Percentiles rank a stretch among this genome's conserved stretches.
Conservation (phyloP, 257 asterid genomes). For the Primulina tabacum region DNA sequence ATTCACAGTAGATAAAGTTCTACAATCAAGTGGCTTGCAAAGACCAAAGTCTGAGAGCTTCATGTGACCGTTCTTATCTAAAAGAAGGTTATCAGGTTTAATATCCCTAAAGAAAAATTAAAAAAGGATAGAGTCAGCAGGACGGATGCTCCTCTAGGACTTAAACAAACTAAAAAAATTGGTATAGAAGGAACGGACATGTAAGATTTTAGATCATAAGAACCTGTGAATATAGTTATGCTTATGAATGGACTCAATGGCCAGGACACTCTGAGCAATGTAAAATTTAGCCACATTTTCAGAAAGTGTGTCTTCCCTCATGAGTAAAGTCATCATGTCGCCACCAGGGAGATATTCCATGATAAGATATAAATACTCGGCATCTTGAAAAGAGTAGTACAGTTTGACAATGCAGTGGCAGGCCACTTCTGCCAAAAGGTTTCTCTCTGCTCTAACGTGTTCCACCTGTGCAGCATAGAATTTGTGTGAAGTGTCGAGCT, state of each 20-base stretch:
- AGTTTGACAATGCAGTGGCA: conserved; percentile 91
- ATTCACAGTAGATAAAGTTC: conserved; percentile 47
- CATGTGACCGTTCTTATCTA: conserved; percentile 92
- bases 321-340: conserved; percentile 94
- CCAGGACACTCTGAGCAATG: conserved; percentile 88
- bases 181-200: conserved; percentile 11
- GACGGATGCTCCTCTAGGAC: conserved; percentile 7
- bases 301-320: conserved; percentile 84
- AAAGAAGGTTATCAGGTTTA: conserved; percentile 96
- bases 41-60: conserved; percentile 98
- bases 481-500: conserved; percentile 17
- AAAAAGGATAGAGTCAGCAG: conserved; percentile 17
- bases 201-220: conserved; percentile 24
- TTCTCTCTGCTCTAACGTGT: conserved; percentile 96
- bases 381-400: conserved; percentile 94
- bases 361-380: conserved; percentile 79
- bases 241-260: conserved; percentile 93
- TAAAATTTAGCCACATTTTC: conserved; percentile 88
- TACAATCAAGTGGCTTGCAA: conserved; percentile 91
- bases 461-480: conserved; percentile 59
- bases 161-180: conserved; percentile 6
- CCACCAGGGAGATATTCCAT: conserved; percentile 99
- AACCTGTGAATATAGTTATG: conserved; percentile 93
- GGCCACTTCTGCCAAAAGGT: conserved; percentile 91
- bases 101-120: conserved; percentile 60